Evolutionary conservation across 306 rosid genomes (phyloP), one percentile per base, ranked within the genome.

Genomic region (Lablab purpureus): DNA sequence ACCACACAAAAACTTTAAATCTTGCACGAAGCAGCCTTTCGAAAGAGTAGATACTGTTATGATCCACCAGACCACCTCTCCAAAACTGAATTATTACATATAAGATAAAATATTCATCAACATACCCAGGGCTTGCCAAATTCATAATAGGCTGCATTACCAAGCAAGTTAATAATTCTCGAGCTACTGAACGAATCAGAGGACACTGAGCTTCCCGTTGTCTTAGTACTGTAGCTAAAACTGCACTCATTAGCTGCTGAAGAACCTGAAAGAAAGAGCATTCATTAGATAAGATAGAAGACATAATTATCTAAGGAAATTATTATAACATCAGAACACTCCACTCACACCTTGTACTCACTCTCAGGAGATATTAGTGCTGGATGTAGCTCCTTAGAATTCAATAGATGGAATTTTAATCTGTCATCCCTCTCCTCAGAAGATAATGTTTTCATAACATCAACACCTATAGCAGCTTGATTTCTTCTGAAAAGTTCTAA

Each of bases 331-430:
- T 84, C 52, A 75, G 84, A 87, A 89, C 88, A 80, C 89, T 84
- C 91, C 96, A 91, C 96, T 85, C 99, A 90, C 98, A 96, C 99
- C 99, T 96, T 96, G 97, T 93, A 91, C 99, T 96, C 98, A 90
- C 98, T 93, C 97, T 89, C 99, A 15, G 97, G 92, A 88, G 99
- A 96, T 81, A 89, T 70, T 76, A 96, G 75, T 5, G 99, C 97
- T 28, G 99, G 99, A 88, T 96, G 98, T 70, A 96, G 98, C 93
- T 93, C 98, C 92, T 87, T 91, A 14, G 98, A 89, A 84, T 88
- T 84, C 90, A 90, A 83, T 52, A 96, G 84, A 85, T 93, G 94
- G 73, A 88, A 89, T 84, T 96, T 96, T 81, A 96, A 80, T 84
- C 98, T 93, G 54, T 93, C 97, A 73, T 96, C 98, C 82, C 98